Percentiles rank a stretch among this genome's conserved stretches.
phyloP scores from a whole-genome alignment of 2,329 filamentous ascomycete species.

The Penicillium thymicola region DNA sequence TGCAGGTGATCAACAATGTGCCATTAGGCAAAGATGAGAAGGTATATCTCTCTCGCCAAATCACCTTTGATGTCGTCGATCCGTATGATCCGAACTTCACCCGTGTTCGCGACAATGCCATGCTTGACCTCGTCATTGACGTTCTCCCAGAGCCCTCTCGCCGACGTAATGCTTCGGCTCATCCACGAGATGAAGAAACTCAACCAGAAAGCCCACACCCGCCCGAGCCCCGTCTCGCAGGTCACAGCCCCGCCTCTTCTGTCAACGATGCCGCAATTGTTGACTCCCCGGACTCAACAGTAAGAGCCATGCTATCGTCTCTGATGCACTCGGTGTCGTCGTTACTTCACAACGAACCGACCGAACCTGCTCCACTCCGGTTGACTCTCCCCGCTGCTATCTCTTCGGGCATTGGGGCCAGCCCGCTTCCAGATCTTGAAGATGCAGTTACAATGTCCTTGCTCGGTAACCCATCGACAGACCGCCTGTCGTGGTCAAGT shows the following conservation, averaged over 20 bases:
- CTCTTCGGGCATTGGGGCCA: slow-evolving; percentile 56
- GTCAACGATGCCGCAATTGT: slow-evolving; percentile 26
- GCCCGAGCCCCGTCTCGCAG: slow-evolving; percentile 14
- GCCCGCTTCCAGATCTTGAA: slow-evolving; percentile 64
- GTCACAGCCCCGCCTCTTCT: slow-evolving; percentile 19
- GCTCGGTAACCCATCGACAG: slow-evolving; percentile 40
- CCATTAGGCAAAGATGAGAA: slow-evolving; percentile 83
- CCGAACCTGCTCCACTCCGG: slow-evolving; percentile 34
- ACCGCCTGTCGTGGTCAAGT: slow-evolving; percentile 62
- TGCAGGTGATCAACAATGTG: slow-evolving; percentile 77
- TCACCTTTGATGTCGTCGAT: slow-evolving; percentile 65
- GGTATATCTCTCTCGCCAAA: slow-evolving; percentile 72
- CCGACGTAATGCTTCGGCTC: slow-evolving; percentile 34
- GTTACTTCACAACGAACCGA: slow-evolving; percentile 44
- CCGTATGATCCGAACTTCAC: slow-evolving; percentile 78
- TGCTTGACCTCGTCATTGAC: slow-evolving; percentile 72
- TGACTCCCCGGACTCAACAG: slow-evolving; percentile 33
- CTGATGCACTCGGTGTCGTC: slow-evolving; percentile 52
- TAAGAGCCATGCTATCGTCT: slow-evolving; percentile 45
- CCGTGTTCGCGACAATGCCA: slow-evolving; percentile 67
- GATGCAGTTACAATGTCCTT: slow-evolving; percentile 47
- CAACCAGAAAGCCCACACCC: slow-evolving; percentile 20
- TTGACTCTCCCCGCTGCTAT: slow-evolving; percentile 48
- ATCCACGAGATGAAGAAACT: slow-evolving; percentile 25
- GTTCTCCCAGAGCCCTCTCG: slow-evolving; percentile 37